phyloP scores from a whole-genome alignment of 2,329 filamentous ascomycete genomes.

The Incumbomyces lentus region DNA sequence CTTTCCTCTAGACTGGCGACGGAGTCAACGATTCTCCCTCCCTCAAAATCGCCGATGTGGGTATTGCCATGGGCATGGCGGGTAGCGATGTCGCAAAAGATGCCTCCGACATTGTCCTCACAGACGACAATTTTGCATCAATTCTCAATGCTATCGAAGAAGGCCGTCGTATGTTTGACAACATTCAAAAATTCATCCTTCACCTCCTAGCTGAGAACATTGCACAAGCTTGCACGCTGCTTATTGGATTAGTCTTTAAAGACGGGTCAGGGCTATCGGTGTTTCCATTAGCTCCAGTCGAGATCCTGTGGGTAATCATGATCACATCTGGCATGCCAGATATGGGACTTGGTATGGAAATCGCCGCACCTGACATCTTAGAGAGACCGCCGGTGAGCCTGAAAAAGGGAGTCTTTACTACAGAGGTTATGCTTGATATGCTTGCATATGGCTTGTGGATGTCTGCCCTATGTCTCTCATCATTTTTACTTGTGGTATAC shows the following conservation, averaged over 20 bases:
- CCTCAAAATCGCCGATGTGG: constrained; percentile 70
- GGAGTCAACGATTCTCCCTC: constrained; percentile 82
- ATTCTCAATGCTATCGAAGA: constrained; percentile 77
- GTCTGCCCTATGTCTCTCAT: constrained; percentile 55
- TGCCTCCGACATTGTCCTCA: constrained; percentile 55
- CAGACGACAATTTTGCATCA: constrained; percentile 78
- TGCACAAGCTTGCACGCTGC: constrained; percentile 68
- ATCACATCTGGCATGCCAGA: constrained; percentile 78
- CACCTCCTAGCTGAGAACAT: constrained; percentile 73
- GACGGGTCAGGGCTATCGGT: constrained; percentile 62
- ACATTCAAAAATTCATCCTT: constrained; percentile 79
- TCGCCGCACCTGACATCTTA: constrained; percentile 67
- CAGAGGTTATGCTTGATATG: constrained; percentile 44
- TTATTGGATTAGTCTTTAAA: constrained; percentile 73
- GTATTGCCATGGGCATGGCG: constrained; percentile 74
- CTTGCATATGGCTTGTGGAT: constrained; percentile 65
- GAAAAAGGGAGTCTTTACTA: constrained; percentile 62
- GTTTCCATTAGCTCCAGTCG: constrained; percentile 73
- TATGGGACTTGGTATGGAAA: constrained; percentile 75
- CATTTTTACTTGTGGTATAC: constrained; percentile 56
- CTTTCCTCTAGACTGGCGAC: constrained; percentile 52
- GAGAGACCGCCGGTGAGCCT: constrained; percentile 53
- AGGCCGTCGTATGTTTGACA: constrained; percentile 77
- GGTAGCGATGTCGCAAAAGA: constrained; percentile 75
- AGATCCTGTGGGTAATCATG: constrained; percentile 94